phyloP scores from a whole-genome alignment of 2,329 filamentous ascomycete species.

The Stagonosporopsis rhizophila region DNA sequence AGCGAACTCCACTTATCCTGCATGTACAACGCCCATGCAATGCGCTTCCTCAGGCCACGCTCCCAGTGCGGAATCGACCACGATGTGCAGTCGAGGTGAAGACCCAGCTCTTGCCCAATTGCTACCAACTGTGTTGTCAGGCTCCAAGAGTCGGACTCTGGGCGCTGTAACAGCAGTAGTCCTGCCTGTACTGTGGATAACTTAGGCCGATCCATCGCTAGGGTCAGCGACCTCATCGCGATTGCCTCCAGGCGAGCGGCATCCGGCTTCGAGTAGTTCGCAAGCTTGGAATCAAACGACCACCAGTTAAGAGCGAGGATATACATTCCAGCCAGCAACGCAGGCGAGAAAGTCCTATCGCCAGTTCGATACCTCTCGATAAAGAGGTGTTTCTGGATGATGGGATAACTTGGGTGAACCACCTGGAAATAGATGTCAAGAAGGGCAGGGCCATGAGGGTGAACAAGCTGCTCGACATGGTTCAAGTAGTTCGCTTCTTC shows the following conservation, averaged over 20 bases:
- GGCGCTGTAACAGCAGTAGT: conserved; percentile 74
- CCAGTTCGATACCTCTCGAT: conserved; percentile 78
- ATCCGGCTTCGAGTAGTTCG: conserved; percentile 71
- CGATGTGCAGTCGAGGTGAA: conserved; percentile 84
- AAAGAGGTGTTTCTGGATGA: conserved; percentile 82
- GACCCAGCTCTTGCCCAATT: conserved; percentile 82
- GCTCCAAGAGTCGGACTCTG: conserved; percentile 81
- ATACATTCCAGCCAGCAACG: conserved; percentile 80
- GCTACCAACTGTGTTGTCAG: conserved; percentile 88
- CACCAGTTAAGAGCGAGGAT: conserved; percentile 89
- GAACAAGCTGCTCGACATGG: conserved; percentile 77
- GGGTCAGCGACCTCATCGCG: conserved; percentile 73
- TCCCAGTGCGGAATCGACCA: conserved; percentile 94
- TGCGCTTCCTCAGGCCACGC: conserved; percentile 79
- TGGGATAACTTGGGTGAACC: conserved; percentile 81
- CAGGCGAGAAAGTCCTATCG: conserved; percentile 76
- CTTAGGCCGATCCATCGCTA: conserved; percentile 83
- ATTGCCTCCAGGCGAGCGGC: conserved; percentile 75
- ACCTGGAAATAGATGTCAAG: conserved; percentile 83
- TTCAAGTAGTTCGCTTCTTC: conserved; percentile 73
- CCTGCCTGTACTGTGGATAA: conserved; percentile 81
- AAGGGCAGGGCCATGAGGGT: conserved; percentile 76
- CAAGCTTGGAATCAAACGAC: conserved; percentile 73
- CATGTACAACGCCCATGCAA: conserved; percentile 93
- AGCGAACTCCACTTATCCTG: conserved; percentile 93